Percentiles rank a stretch among this genome's conserved stretches.
Conservation (phyloP, 805 yeast species). For the Clavispora fructus region DNA sequence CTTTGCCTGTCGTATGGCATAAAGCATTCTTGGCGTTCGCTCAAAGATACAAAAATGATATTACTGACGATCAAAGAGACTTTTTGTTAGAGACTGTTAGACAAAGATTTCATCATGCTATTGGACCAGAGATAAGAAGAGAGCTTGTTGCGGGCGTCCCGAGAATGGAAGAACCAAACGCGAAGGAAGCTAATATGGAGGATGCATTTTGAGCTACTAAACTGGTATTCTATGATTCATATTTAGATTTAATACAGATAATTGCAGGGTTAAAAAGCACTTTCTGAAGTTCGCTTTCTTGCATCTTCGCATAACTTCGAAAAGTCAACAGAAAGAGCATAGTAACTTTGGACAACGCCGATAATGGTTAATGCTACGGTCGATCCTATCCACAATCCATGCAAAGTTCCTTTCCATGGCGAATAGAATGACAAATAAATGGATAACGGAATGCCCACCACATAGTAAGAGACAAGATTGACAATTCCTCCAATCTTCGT, state of each 20-base stretch:
- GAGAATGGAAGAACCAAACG: slow-evolving; percentile 35
- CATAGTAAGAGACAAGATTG: slow-evolving; percentile 53
- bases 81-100: slow-evolving; percentile 86
- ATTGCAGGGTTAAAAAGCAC: slow-evolving; percentile 5
- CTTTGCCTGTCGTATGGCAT: slow-evolving; percentile 94
- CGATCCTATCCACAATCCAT: slow-evolving; percentile 58
- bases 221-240: slow-evolving; percentile 1
- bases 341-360: slow-evolving; percentile 16
- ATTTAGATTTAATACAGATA: background rate
- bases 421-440: slow-evolving; percentile 48
- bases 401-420: slow-evolving; percentile 40
- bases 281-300: slow-evolving; percentile 26
- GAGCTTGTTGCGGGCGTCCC: slow-evolving; percentile 84
- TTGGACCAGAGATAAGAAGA: slow-evolving; percentile 92
- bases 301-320: slow-evolving; percentile 35
- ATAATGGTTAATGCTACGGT: slow-evolving; percentile 22
- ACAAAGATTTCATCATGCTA: slow-evolving; percentile 80
- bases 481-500: slow-evolving; percentile 59
- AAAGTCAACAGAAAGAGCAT: slow-evolving; percentile 44
- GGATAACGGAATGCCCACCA: slow-evolving; percentile 60
- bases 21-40: slow-evolving; percentile 93
- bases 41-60: slow-evolving; percentile 93
- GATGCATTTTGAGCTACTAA: slow-evolving; percentile 26
- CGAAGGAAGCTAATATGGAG: slow-evolving; percentile 33
- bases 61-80: slow-evolving; percentile 98